These are phyloP conservation scores for Phaeomoniella chlamydospora DNA, from an alignment of 2,329 filamentous ascomycete species.

Conservation along the genomic window DNA sequence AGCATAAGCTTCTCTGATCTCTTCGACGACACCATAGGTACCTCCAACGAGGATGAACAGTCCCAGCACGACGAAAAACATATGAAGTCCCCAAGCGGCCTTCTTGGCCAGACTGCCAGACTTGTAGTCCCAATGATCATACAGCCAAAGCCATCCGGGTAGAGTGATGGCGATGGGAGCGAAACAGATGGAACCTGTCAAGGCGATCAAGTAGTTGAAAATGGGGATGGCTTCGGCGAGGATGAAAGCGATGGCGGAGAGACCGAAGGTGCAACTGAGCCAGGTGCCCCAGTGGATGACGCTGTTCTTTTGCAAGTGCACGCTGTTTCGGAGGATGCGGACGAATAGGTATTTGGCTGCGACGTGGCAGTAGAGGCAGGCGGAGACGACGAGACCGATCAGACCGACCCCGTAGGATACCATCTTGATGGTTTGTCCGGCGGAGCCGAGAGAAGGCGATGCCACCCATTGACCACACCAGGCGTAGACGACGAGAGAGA, in stretches of 20 bases:
- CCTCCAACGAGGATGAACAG: slow-evolving; percentile 33
- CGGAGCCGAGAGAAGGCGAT: slow-evolving; percentile 45
- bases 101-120: slow-evolving; percentile 20
- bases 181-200: slow-evolving; percentile 36
- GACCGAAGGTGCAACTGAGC: slow-evolving; percentile 28
- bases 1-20: slow-evolving; percentile 12
- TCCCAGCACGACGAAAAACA: slow-evolving; percentile 27
- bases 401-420: slow-evolving; percentile 46
- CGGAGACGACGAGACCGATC: slow-evolving; percentile 37
- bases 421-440: slow-evolving; percentile 45
- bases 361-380: slow-evolving; percentile 27
- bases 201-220: slow-evolving; percentile 36
- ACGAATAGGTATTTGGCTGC: slow-evolving; percentile 43
- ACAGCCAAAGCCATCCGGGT: slow-evolving; percentile 36
- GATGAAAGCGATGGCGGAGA: slow-evolving; percentile 32
- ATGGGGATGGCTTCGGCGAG: slow-evolving; percentile 40
- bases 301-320: slow-evolving; percentile 37
- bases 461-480: slow-evolving; percentile 51
- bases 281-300: slow-evolving; percentile 37
- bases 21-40: slow-evolving; percentile 22
- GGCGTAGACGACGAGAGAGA: slow-evolving; percentile 45
- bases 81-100: slow-evolving; percentile 24
- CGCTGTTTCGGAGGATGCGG: slow-evolving; percentile 34
- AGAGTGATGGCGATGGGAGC: slow-evolving; percentile 34
- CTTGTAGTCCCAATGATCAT: slow-evolving; percentile 29